Conservation (phyloP, 495 filamentous ascomycete species). For the Neurospora africana region DNA sequence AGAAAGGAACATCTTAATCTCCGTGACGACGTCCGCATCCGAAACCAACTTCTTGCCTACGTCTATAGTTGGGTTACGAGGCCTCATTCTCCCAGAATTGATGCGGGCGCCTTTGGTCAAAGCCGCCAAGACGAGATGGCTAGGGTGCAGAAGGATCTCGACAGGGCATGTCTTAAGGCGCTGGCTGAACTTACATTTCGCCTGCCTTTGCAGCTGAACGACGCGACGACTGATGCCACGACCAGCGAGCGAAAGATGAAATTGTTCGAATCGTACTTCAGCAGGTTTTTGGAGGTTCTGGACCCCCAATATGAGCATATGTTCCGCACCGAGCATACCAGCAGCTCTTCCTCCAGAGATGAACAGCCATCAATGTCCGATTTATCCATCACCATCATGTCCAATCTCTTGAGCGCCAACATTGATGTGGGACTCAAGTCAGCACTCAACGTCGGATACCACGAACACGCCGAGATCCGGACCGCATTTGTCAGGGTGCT, state of each 20-base stretch:
- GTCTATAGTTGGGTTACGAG: constrained; percentile 55
- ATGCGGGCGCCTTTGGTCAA: constrained; percentile 7
- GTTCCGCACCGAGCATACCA: constrained; percentile 29
- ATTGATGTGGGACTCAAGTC: constrained; percentile 59
- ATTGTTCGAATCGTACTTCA: constrained; percentile 60
- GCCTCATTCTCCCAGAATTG: constrained; percentile 32
- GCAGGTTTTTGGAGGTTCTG: constrained; percentile 48
- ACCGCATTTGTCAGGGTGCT: constrained; percentile 59
- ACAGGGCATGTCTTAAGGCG: constrained; percentile 49
- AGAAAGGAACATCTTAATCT: constrained; percentile 57
- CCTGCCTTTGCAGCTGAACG: constrained; percentile 51
- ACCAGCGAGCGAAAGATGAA: constrained; percentile 52
- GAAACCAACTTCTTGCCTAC: constrained; percentile 53
- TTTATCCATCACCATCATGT: constrained; percentile 52
- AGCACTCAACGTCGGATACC: constrained; percentile 53
- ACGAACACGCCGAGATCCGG: constrained; percentile 54
- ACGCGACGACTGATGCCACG: constrained; percentile 49
- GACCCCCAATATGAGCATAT: constrained; percentile 42
- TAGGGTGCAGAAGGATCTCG: constrained; percentile 49
- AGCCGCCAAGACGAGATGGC: constrained; percentile 39
- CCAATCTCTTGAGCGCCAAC: constrained; percentile 56
- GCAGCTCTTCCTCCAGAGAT: constrained; percentile 26
- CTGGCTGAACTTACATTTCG: constrained; percentile 53
- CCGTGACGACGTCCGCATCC: constrained; percentile 52
- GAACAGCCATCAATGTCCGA: constrained; percentile 42